Evolutionary conservation across 495 filamentous ascomycete species (phyloP).

Genomic region (Thozetella sp.): DNA sequence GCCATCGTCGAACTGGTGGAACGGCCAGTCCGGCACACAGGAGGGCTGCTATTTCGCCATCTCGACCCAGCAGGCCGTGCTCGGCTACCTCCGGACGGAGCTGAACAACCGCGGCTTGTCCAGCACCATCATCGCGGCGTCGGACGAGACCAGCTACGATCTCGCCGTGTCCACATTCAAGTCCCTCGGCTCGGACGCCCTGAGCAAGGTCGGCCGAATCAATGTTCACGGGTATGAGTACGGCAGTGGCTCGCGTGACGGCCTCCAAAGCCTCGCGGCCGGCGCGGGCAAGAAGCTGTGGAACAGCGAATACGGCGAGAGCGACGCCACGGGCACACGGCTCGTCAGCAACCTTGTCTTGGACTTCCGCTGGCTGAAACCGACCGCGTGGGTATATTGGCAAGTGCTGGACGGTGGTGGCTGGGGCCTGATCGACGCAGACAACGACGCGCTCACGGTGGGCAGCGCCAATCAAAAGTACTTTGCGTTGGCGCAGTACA

Average conservation of each 20-base stretch:
- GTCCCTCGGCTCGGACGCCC: conserved; percentile 19
- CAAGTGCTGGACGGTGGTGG: conserved; percentile 34
- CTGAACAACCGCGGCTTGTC: conserved; percentile 25
- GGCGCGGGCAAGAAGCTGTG: conserved; percentile 28
- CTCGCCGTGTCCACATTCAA: conserved; percentile 27
- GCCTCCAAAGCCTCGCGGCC: conserved; percentile 17
- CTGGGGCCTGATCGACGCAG: conserved; percentile 33
- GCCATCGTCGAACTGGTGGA: conserved; percentile 36
- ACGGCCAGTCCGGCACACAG: conserved; percentile 30
- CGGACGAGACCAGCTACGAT: conserved; percentile 32
- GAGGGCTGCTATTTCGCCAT: conserved; percentile 35
- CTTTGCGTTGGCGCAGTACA: conserved; percentile 34
- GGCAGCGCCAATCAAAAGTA: conserved; percentile 30
- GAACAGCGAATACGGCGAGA: conserved; percentile 42
- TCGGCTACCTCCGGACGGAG: conserved; percentile 21
- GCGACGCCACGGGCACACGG: conserved; percentile 27
- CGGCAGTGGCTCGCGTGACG: conserved; percentile 21
- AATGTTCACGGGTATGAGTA: conserved; percentile 43
- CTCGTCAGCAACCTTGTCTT: conserved; percentile 33
- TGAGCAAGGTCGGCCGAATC: conserved; percentile 21
- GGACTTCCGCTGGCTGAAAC: conserved; percentile 34
- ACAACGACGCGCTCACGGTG: conserved; percentile 26
- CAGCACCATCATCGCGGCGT: conserved; percentile 23
- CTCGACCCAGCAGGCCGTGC: conserved; percentile 22
- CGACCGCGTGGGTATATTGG: conserved; percentile 43